Percentiles rank a stretch among this genome's conserved stretches.
Evolutionary conservation across 345 rosid genomes (phyloP).

Genomic region (Physaria fendleri): DNA sequence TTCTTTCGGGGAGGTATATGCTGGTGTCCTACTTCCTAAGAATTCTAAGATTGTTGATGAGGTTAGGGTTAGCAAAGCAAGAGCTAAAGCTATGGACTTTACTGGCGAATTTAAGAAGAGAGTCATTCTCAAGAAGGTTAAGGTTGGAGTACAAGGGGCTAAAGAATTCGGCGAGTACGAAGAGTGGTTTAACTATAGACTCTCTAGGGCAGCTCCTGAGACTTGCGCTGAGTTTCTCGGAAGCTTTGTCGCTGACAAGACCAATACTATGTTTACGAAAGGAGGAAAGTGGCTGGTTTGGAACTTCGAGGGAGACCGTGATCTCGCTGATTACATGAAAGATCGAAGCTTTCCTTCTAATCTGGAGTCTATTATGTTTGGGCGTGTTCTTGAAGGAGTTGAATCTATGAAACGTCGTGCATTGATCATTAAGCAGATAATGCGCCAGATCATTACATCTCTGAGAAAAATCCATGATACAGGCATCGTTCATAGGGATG

Average conservation of each 20-base stretch:
- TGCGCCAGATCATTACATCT: constrained; percentile 86
- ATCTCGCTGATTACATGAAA: constrained; percentile 83
- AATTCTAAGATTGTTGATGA: constrained; percentile 38
- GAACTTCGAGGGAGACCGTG: constrained; percentile 96
- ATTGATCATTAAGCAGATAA: constrained; percentile 79
- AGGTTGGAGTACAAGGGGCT: constrained; percentile 75
- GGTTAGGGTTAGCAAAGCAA: constrained; percentile 33
- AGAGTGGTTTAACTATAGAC: constrained; percentile 97
- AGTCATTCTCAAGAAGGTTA: constrained; percentile 85
- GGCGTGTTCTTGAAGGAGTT: constrained; percentile 66
- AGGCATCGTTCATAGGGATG: constrained; percentile 90
- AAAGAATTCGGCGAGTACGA: constrained; percentile 84
- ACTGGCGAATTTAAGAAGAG: constrained; percentile 54
- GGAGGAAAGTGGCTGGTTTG: constrained; percentile 99
- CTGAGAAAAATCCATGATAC: constrained; percentile 84
- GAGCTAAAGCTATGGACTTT: constrained; percentile 33
- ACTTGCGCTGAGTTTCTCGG: constrained; percentile 93
- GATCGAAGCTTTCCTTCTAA: constrained; percentile 80
- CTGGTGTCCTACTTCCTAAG: constrained; percentile 70
- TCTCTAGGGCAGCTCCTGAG: constrained; percentile 96
- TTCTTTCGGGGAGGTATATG: constrained; percentile 82
- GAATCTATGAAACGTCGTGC: constrained; percentile 73
- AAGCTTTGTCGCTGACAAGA: constrained; percentile 74
- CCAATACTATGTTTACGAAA: constrained; percentile 50
- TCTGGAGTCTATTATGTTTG: constrained; percentile 82